Evolutionary conservation across 1,139 yeast species (phyloP), one percentile per base, ranked within the genome.

Genomic region (Yamadazyma membranifaciens): DNA sequence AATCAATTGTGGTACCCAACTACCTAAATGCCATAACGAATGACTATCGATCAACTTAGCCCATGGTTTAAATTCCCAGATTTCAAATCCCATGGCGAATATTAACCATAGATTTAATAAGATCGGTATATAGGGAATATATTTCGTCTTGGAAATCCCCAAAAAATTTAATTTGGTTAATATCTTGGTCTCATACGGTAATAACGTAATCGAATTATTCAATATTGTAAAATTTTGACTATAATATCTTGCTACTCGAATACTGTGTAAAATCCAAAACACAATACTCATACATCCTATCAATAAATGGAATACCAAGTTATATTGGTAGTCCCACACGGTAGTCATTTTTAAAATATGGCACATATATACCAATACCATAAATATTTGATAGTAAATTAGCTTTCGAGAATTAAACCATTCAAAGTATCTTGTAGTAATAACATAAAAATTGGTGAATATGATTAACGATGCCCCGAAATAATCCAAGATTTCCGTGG

Each of bases 381-480:
- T 20, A 5, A 39, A 31, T 1, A 39, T 9, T 39, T 53, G 59
- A 34, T 55, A 56, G 2, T 50, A 13, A 4, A 31, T 9, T 9
- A 48, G 29, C 10, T 43, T 37, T 20, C 47, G 32, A 2, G 39
- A 24, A 4, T 30, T 29, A 48, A 56, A 66, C 9, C 71, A 43
- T 17, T 54, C 47, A 43, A 67, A 68, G 39, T 51, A 64, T 29
- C 78, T 47, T 2, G 68, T 57, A 5, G 50, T 45, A 3, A 72
- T 65, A 2, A 63, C 65, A 43, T 65, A 67, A 49, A 69, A 67
- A 43, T 68, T 69, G 39, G 63, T 54, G 29, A 69, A 47, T 6
- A 72, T 61, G 4, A 72, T 68, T 15, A 63, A 63, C 33, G 69
- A 67, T 1, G 78, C 78, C 0, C 77, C 77, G 44, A 62, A 62